Evolutionary conservation across 768 basidiomycete species (phyloP), one percentile per base, ranked within the genome.

Genomic region (Candolleomyces efflorescens): DNA sequence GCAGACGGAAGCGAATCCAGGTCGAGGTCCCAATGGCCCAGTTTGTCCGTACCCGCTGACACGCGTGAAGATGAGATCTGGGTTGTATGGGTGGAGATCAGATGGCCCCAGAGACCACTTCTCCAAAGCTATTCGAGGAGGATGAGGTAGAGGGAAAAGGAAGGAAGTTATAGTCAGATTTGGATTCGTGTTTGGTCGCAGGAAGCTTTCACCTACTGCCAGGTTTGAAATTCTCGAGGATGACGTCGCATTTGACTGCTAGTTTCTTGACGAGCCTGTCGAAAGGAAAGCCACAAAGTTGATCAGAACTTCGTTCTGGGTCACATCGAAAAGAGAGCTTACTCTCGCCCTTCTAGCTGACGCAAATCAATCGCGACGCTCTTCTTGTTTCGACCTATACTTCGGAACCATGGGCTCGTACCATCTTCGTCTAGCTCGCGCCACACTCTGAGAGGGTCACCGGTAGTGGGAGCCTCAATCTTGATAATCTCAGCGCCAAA

Each of bases 61-160:
- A 60, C 94, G 92, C 6, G 94, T 96, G 67, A 92, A 94, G 64
- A 98, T 91, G 57, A 98, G 80, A 53, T 85, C 86, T 0, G 92
- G 89, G 63, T 96, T 95, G 59, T 85, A 82, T n/a, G 83, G 84
- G 20, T 81, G 82, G 3, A 89, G 66, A 54, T 78, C 76, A 11
- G 70, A 70, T 2, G 86, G 86, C 5, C 84, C 85, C 37, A 89
- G 72, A 0, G 75, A 75, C 86, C 87, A 88, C 69, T 83, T 86
- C 64, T 89, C 86, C 9, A 89, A 75, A 1, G 86, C 87, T 89
- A 62, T 12, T 10, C 10, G 26, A 27, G 26, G 13, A 50, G 15
- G 20, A 3, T n/a, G n/a, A 26, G 26, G 11, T n/a, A 23, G 15
- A 26, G 23, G 20, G 44, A 27, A 7, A 6, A 18, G 39, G 20